Conservation (phyloP, 768 basidiomycete genomes). For the Steccherinum ochraceum region DNA sequence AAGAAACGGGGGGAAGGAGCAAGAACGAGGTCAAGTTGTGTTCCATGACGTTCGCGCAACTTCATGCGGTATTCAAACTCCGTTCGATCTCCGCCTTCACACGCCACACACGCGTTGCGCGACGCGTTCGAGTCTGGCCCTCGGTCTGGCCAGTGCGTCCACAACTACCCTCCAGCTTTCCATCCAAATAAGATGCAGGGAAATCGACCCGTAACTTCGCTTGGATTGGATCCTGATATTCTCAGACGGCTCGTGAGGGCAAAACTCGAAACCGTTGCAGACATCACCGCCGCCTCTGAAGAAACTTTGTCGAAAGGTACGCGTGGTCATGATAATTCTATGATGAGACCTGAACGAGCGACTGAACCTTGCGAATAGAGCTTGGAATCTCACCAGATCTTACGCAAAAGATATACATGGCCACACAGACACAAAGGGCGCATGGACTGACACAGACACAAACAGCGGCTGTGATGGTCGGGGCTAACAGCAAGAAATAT, state of each 20-base stretch:
- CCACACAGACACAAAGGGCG: conserved; percentile 28
- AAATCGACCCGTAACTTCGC: too few species aligned
- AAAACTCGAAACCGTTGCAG: conserved; percentile 54
- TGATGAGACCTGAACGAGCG: too few species aligned
- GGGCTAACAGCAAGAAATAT: conserved; percentile 25
- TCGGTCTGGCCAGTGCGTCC: conserved; percentile 39
- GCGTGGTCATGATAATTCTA: too few species aligned
- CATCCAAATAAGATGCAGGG: too few species aligned
- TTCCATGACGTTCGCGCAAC: conserved; percentile 1
- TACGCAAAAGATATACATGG: conserved; percentile 40
- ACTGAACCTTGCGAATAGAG: too few species aligned
- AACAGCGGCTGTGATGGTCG: conserved; percentile 42
- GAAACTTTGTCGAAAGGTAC: conserved; percentile 48
- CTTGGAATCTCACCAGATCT: conserved; percentile 40
- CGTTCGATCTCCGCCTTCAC: conserved; percentile 1
- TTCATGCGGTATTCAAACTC: neutral
- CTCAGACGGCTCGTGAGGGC: conserved; percentile 42
- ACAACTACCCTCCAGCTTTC: too few species aligned
- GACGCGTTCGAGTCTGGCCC: conserved; percentile 37
- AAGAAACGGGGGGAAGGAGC: conserved; percentile 9
- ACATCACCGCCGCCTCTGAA: conserved; percentile 37
- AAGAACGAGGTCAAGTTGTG: conserved; percentile 1
- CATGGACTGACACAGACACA: conserved; percentile 42
- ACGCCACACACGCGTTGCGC: conserved; percentile 21
- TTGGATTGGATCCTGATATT: too few species aligned